Evolutionary conservation across 257 asterid genomes (phyloP).

Genomic region (Solanum acaule): DNA sequence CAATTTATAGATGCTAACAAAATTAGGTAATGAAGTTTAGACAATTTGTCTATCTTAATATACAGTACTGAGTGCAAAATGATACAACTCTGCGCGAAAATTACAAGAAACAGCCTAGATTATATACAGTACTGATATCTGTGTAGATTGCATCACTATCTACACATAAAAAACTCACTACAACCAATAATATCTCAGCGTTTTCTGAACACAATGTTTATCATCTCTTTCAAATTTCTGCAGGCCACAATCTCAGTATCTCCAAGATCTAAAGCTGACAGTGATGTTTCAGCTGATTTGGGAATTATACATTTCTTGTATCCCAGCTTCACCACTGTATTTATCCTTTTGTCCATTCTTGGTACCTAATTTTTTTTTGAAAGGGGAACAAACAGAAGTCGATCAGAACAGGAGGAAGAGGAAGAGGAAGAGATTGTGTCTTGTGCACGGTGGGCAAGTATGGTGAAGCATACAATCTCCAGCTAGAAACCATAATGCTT

Average conservation of each 20-base stretch:
- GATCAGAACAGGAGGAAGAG: neutral
- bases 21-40: neutral
- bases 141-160: neutral
- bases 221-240: slow-evolving; percentile 77
- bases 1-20: neutral
- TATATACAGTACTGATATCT: neutral
- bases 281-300: slow-evolving; percentile 37
- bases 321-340: slow-evolving; percentile 72
- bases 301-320: slow-evolving; percentile 76
- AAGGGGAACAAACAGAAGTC: neutral
- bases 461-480: neutral
- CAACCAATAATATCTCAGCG: neutral
- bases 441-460: neutral
- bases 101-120: neutral
- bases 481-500: neutral
- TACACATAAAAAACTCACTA: neutral
- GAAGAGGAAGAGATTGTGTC: neutral
- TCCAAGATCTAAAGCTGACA: slow-evolving; percentile 24
- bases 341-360: slow-evolving; percentile 70
- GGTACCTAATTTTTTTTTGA: slow-evolving; percentile 42
- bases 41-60: slow-evolving; percentile 4
- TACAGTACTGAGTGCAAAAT: neutral
- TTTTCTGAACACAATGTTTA: slow-evolving; percentile 46
- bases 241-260: slow-evolving; percentile 68
- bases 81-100: neutral